These are phyloP conservation scores for Fusarium veterinarium DNA, from an alignment of 2,329 filamentous ascomycete genomes.

Conservation along the genomic window DNA sequence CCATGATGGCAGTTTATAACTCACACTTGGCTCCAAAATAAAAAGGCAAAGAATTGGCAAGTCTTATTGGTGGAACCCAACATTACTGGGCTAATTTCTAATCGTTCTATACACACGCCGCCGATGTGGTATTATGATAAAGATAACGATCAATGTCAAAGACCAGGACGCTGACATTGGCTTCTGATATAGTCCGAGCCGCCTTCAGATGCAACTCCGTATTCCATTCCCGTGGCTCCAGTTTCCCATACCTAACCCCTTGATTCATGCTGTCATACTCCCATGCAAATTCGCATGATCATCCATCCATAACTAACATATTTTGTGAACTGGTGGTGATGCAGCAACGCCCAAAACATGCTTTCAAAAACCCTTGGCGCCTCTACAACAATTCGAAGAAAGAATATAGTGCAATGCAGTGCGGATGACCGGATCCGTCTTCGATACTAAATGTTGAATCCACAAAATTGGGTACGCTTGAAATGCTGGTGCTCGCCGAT, in stretches of 20 bases:
- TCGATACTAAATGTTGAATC: conserved; percentile 36
- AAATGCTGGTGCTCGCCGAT: conserved; percentile 10
- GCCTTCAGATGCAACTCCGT: conserved; percentile 44
- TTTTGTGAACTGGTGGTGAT: conserved; percentile 43
- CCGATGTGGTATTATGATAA: conserved; percentile 39
- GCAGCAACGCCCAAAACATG: conserved; percentile 53
- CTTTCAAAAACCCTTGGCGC: conserved; percentile 47
- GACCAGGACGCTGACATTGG: conserved; percentile 30
- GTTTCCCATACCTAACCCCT: conserved; percentile 39
- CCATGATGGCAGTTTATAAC: background rate
- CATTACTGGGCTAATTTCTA: conserved; percentile 31
- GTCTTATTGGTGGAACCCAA: conserved; percentile 23
- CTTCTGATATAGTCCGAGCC: conserved; percentile 33
- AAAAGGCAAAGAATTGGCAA: conserved; percentile 1
- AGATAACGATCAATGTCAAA: conserved; percentile 37
- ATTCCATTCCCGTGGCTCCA: conserved; percentile 39
- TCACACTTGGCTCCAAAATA: background rate
- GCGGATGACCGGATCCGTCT: conserved; percentile 42
- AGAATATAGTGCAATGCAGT: conserved; percentile 47
- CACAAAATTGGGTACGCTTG: conserved; percentile 22
- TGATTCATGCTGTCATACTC: conserved; percentile 44
- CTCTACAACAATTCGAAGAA: conserved; percentile 49
- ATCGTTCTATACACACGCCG: conserved; percentile 35
- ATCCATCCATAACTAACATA: conserved; percentile 40
- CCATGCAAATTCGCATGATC: conserved; percentile 44